A percentile compares a stretch with the other conserved stretches of the same genome.
Evolutionary conservation across 2,329 filamentous ascomycete genomes (phyloP).

Genomic region (Lasiodiplodia sp.): DNA sequence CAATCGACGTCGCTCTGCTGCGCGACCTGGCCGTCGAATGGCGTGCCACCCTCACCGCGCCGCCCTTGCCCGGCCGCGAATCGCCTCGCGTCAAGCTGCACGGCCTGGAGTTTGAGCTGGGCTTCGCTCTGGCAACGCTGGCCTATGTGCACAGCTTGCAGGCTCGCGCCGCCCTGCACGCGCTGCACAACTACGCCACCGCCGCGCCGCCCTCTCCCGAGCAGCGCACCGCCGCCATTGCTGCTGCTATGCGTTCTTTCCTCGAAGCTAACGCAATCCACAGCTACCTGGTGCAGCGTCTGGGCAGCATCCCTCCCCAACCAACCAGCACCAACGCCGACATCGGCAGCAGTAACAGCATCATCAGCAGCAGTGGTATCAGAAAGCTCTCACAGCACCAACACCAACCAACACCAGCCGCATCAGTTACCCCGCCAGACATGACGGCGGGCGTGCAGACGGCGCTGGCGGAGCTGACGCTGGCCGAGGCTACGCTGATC

Average conservation of each 20-base stretch:
- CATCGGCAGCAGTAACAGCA: too few species aligned
- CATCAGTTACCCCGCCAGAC: slow-evolving; percentile 43
- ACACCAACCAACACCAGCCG: not conserved
- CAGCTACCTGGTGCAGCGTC: slow-evolving; percentile 69
- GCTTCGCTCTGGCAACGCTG: slow-evolving; percentile 78
- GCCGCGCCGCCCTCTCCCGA: slow-evolving; percentile 55
- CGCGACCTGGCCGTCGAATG: slow-evolving; percentile 76
- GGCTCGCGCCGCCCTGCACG: slow-evolving; percentile 75
- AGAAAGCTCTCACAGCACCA: not conserved
- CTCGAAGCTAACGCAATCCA: slow-evolving; percentile 82
- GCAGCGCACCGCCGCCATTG: slow-evolving; percentile 73
- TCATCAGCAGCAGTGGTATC: too few species aligned
- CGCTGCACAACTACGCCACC: slow-evolving; percentile 70
- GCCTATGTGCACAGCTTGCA: slow-evolving; percentile 76
- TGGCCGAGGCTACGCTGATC: slow-evolving; percentile 88
- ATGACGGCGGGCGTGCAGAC: slow-evolving; percentile 53
- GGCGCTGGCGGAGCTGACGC: slow-evolving; percentile 66
- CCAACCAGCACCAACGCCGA: not conserved
- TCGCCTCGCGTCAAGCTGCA: slow-evolving; percentile 74
- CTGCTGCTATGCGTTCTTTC: slow-evolving; percentile 77
- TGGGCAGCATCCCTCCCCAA: slow-evolving; percentile 41
- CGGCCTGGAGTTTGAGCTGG: slow-evolving; percentile 82
- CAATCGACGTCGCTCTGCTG: slow-evolving; percentile 71
- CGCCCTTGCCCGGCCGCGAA: slow-evolving; percentile 59
- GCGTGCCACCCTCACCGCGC: slow-evolving; percentile 78